These are phyloP conservation scores for Lyophyllum atratum DNA, from an alignment of 768 basidiomycete genomes.

Conservation along the genomic window DNA sequence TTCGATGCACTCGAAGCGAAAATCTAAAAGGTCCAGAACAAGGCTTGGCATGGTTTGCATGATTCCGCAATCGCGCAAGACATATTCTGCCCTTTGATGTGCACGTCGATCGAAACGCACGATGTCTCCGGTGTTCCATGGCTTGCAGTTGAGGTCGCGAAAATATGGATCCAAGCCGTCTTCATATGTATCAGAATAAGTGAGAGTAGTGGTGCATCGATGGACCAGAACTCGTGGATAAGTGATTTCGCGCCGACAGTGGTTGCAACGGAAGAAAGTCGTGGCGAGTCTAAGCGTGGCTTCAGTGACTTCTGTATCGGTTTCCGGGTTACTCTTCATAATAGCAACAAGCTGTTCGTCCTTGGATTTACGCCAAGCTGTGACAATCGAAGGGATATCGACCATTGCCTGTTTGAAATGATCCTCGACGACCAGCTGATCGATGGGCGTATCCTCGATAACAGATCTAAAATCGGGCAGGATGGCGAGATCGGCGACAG, in stretches of 20 bases:
- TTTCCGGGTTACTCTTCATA: constrained; percentile 5
- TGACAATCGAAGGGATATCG: constrained; percentile 12
- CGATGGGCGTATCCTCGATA: constrained; percentile 17
- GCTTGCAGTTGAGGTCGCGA: neutral
- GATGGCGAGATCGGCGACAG: constrained; percentile 17
- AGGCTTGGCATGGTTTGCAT: neutral
- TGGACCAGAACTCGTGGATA: constrained; percentile 16
- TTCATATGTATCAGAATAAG: neutral
- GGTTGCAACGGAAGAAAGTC: constrained; percentile 9
- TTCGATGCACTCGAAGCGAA: constrained; percentile 10
- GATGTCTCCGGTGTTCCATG: constrained; percentile 5
- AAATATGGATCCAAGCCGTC: neutral
- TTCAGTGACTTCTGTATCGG: neutral
- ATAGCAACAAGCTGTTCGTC: constrained; percentile 14
- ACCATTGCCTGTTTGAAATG: constrained; percentile 16
- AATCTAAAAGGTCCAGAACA: neutral
- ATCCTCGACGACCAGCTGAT: constrained; percentile 11
- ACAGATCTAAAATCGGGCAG: constrained; percentile 14
- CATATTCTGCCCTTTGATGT: neutral
- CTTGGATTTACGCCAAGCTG: constrained; percentile 16
- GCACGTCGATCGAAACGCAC: constrained; percentile 5
- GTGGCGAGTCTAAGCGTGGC: constrained; percentile 6
- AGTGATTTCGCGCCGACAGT: neutral
- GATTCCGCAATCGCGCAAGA: constrained; percentile 8
- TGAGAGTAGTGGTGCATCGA: neutral